Evolutionary conservation across 2,329 filamentous ascomycete genomes (phyloP), one percentile per base, ranked within the genome.

Genomic region (Emmonsia crescens): DNA sequence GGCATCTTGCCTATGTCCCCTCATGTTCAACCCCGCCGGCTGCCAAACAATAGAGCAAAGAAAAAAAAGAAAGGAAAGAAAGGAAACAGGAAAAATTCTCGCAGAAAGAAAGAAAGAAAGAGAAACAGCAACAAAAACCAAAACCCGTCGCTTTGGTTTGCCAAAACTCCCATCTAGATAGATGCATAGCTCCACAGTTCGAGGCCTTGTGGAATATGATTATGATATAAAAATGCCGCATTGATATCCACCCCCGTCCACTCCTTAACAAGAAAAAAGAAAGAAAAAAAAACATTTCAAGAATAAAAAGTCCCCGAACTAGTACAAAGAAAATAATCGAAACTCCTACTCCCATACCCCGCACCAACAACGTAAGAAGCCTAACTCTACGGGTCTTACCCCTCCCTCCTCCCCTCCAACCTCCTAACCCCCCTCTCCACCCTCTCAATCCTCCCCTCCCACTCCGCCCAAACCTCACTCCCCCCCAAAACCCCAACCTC

Each of bases 381-480:
- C n/a, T n/a, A n/a, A n/a, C n/a, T n/a, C n/a, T n/a, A n/a, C n/a
- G n/a, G n/a, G n/a, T n/a, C 71, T 60, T 76, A 76, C 61, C 78
- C 80, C 63, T 79, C 80, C 64, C 83, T 78, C 68, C 78, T 81
- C 73, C 74, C 78, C 70, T 91, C 89, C 58, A 79, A 78, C 68
- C 88, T 82, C 70, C 84, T 80, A 2, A 93, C 78, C 9, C 79
- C 78, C 60, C 83, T 81, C 75, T 94, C 89, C 8, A 85, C 82
- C 63, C 80, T 78, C 72, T 83, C 82, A 14, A 92, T 73, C 57
- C 88, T 79, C 40, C 83, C 80, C 74, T 95, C 88, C 70, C 87
- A 85, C 59, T 87, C 84, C 27, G 87, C 87, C 77, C 91, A 86
- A 62, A 83, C 82, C 66, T 85, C 83, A 0, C 87, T 87, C 66